phyloP scores from a whole-genome alignment of 78 protist genomes.

The Dictyostelium firmibasis region DNA sequence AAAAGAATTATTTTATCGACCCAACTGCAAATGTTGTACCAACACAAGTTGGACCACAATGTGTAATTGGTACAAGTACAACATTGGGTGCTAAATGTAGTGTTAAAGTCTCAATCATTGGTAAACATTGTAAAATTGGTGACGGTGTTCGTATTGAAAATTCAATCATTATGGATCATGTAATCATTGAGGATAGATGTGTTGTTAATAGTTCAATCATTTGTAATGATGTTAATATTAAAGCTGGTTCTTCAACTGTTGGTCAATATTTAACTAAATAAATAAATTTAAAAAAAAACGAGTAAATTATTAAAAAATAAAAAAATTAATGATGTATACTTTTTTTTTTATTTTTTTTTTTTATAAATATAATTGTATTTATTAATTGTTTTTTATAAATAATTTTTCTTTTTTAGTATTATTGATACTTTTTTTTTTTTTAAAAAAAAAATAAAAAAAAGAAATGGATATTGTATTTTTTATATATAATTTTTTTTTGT shows the following conservation, averaged over 20 bases:
- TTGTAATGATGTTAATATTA: constrained; percentile 21
- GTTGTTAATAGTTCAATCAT: constrained; percentile 1
- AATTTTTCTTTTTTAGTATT: too few species aligned
- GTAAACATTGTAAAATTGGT: constrained; percentile 79
- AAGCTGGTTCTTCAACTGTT: not conserved
- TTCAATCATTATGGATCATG: constrained; percentile 87
- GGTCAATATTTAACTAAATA: constrained; percentile 12
- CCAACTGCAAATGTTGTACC: constrained; percentile 56
- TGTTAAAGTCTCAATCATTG: constrained; percentile 81
- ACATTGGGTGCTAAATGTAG: constrained; percentile 75
- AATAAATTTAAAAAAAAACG: not conserved
- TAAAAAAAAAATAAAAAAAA: too few species aligned
- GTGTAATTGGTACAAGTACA: constrained; percentile 77
- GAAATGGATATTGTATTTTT: too few species aligned
- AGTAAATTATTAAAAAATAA: not conserved
- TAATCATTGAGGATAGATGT: constrained; percentile 67
- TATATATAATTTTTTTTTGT: not conserved
- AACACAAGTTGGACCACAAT: constrained; percentile 77
- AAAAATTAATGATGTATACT: not conserved
- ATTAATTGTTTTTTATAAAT: too few species aligned
- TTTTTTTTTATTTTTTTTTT: not conserved
- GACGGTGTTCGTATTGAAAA: constrained; percentile 74
- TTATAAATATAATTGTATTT: too few species aligned
- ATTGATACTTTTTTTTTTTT: too few species aligned
- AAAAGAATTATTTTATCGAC: constrained; percentile 69